phyloP scores from a whole-genome alignment of 2,329 filamentous ascomycete species.

The Blastomyces gilchristii region DNA sequence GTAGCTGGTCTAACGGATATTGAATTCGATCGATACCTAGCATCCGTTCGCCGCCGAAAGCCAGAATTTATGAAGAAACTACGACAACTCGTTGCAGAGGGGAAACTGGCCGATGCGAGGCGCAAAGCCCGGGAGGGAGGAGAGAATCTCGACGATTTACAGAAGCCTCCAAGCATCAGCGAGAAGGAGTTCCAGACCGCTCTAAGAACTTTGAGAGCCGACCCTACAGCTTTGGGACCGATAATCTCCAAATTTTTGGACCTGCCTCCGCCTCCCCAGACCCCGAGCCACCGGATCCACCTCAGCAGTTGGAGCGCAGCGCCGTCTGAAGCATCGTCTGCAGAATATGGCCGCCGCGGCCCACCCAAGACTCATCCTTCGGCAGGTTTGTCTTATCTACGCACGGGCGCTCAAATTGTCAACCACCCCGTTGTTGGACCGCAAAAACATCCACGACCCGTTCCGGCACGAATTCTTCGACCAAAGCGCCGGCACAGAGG shows the following conservation, averaged over 20 bases:
- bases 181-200: conserved; percentile 40
- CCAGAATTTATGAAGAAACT: conserved; percentile 31
- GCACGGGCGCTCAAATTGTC: conserved; percentile 44
- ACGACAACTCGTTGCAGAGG: conserved; percentile 26
- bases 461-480: conserved; percentile 49
- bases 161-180: conserved; percentile 22
- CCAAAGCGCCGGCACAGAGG: conserved; percentile 33
- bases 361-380: conserved; percentile 55
- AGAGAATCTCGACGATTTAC: conserved; percentile 23
- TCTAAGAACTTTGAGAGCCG: conserved; percentile 35
- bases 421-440: conserved; percentile 55
- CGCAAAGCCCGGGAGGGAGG: conserved; percentile 34
- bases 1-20: conserved; percentile 45
- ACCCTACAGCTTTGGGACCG: conserved; percentile 40
- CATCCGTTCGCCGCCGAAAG: conserved; percentile 34
- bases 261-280: conserved; percentile 38
- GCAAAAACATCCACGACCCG: conserved; percentile 42
- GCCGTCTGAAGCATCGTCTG: conserved; percentile 27
- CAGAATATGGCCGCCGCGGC: conserved; percentile 37
- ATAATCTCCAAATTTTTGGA: conserved; percentile 48
- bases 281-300: conserved; percentile 28
- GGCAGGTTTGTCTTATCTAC: conserved; percentile 52
- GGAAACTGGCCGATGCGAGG: conserved; percentile 27
- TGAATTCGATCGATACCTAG: conserved; percentile 46
- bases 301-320: conserved; percentile 28